Conservation (phyloP, 1,284 basidiomycete species). For the Melampsora abietis-canadensis region DNA sequence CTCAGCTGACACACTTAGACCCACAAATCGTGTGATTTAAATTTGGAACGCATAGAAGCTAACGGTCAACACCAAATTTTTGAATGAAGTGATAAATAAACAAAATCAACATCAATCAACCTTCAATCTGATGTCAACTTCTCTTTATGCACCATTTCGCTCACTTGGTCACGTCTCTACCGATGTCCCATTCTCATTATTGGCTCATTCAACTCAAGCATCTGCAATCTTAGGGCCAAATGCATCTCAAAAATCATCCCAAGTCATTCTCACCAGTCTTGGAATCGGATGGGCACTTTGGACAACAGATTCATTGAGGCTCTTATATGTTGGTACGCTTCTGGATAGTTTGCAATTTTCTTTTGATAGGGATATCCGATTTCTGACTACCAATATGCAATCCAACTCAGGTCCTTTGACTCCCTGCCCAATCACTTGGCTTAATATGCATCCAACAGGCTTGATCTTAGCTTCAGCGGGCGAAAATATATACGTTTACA, state of each 20-base stretch:
- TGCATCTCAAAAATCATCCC: conserved; percentile 47
- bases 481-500: conserved; percentile 20
- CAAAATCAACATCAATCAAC: no score
- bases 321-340: conserved; percentile 83
- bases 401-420: conserved; percentile 31
- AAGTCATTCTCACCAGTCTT: conserved; percentile 72
- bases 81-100: no score
- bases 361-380: background rate
- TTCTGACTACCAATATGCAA: background rate
- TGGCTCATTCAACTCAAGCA: conserved; percentile 81
- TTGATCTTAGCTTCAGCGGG: conserved; percentile 39
- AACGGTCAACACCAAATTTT: no score
- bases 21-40: no score
- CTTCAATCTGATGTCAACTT: conserved; percentile 15
- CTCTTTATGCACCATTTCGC: conserved; percentile 87
- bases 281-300: conserved; percentile 92
- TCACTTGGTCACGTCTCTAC: conserved; percentile 90
- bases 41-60: no score
- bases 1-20: no score
- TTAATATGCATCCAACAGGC: conserved; percentile 28
- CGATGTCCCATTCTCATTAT: conserved; percentile 81
- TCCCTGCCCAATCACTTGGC: conserved; percentile 28
- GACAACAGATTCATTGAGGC: conserved; percentile 87
- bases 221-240: conserved; percentile 61
- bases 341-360: background rate